Percentiles rank a stretch among this genome's conserved stretches.
These are phyloP conservation scores for Thymus mandschuricus DNA, from an alignment of 257 asterid species.

Conservation along the genomic window DNA sequence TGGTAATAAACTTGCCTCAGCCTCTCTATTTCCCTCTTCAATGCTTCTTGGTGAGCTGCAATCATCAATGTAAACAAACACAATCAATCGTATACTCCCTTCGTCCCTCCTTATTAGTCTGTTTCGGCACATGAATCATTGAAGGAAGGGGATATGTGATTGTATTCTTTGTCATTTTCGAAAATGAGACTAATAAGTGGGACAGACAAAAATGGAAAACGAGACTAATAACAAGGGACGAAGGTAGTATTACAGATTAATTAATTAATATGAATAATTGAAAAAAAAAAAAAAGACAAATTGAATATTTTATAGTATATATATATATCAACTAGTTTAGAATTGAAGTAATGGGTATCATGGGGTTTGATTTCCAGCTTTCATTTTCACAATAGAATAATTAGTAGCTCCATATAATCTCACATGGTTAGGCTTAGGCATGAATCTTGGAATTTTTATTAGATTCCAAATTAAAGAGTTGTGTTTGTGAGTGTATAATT, in stretches of 20 bases:
- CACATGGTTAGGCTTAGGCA: conserved; percentile 25
- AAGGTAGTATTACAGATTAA: no score
- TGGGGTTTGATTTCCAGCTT: not conserved
- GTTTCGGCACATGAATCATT: not conserved
- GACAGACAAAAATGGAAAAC: no score
- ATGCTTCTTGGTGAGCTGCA: conserved; percentile 92
- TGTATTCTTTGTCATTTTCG: no score
- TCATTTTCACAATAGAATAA: not conserved
- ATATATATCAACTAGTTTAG: no score
- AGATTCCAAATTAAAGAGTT: not conserved
- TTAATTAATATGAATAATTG: no score
- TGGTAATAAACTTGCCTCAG: conserved; percentile 75
- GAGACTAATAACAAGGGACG: no score
- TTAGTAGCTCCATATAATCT: not conserved
- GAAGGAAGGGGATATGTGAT: no score
- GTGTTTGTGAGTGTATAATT: not conserved
- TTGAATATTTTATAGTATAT: no score
- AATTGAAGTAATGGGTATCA: conserved; percentile 1
- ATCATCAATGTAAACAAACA: not conserved
- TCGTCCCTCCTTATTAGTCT: no score
- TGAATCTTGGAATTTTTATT: not conserved
- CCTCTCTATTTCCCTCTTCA: conserved; percentile 94
- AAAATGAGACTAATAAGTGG: no score
- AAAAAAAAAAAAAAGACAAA: no score
- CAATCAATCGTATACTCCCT: no score